Percentiles rank a stretch among this genome's conserved stretches.
Evolutionary conservation across 331 rosid genomes (phyloP).

Genomic region (Quercus tomentella): DNA sequence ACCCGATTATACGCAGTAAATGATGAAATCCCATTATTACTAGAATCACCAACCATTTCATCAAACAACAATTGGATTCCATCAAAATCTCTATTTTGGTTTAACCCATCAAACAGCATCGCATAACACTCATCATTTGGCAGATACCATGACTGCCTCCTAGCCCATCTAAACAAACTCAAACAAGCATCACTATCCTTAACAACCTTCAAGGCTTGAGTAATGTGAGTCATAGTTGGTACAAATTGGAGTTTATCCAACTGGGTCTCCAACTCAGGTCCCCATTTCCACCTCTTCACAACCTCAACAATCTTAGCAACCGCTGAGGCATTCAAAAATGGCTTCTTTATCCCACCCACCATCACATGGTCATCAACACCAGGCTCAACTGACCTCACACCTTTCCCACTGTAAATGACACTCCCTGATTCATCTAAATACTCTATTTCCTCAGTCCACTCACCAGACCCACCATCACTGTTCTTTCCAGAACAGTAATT

Average conservation of each 20-base stretch:
- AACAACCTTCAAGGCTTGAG: slow-evolving; percentile 64
- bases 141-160: slow-evolving; percentile 83
- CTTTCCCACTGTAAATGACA: slow-evolving; percentile 76
- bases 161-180: slow-evolving; percentile 90
- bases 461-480: slow-evolving; percentile 33
- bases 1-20: slow-evolving; percentile 60
- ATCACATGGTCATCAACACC: slow-evolving; percentile 90
- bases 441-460: slow-evolving; percentile 89
- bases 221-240: slow-evolving; percentile 70
- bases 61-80: slow-evolving; percentile 78
- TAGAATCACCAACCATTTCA: slow-evolving; percentile 75
- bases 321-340: slow-evolving; percentile 67
- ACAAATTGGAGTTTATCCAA: slow-evolving; percentile 82
- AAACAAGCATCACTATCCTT: slow-evolving; percentile 57
- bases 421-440: slow-evolving; percentile 83
- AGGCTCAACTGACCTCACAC: slow-evolving; percentile 75
- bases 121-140: slow-evolving; percentile 69
- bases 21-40: slow-evolving; percentile 38
- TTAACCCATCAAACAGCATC: slow-evolving; percentile 67
- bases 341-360: slow-evolving; percentile 81
- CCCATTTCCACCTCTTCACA: slow-evolving; percentile 97
- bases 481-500: slow-evolving; percentile 37
- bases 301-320: slow-evolving; percentile 89
- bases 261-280: slow-evolving; percentile 93
- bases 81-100: slow-evolving; percentile 65